Percentiles rank a stretch among this genome's conserved stretches.
These are phyloP conservation scores for Russula sp. DNA, from an alignment of 768 basidiomycete species.

Conservation along the genomic window DNA sequence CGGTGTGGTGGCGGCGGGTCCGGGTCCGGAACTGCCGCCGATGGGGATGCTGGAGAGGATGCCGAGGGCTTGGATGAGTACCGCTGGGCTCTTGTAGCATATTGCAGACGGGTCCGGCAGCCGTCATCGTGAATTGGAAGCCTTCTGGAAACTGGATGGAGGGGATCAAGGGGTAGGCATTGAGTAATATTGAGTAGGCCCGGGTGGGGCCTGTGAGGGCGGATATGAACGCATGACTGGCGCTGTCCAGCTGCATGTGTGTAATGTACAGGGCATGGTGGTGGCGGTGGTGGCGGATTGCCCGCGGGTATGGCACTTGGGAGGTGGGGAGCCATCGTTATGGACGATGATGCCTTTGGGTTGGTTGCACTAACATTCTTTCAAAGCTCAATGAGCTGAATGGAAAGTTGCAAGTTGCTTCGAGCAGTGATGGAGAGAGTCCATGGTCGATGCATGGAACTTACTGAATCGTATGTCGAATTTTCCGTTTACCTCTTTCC, in stretches of 20 bases:
- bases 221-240: constrained; percentile 48
- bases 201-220: constrained; percentile 30
- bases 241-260: constrained; percentile 51
- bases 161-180: constrained; percentile 51
- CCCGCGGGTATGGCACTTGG: constrained; percentile 22
- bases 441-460: too few relatives aligned
- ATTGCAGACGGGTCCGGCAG: constrained; percentile 40
- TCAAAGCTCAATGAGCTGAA: too few relatives aligned
- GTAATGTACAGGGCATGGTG: constrained; percentile 37
- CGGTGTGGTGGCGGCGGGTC: constrained; percentile 7
- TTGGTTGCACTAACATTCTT: too few relatives aligned
- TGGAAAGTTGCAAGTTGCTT: too few relatives aligned
- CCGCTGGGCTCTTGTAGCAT: constrained; percentile 68
- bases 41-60: constrained; percentile 75
- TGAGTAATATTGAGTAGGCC: too few relatives aligned
- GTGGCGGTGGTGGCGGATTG: neutral
- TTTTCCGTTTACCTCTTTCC: too few relatives aligned
- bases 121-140: constrained; percentile 72
- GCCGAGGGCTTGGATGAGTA: constrained; percentile 76
- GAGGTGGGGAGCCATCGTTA: constrained; percentile 25
- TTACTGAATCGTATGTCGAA: too few relatives aligned
- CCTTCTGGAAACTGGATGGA: constrained; percentile 64
- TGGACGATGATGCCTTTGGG: too few relatives aligned
- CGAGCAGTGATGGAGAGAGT: too few relatives aligned
- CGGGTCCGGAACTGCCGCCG: constrained; percentile 19